These are phyloP conservation scores for Solanum dulcamara DNA, from an alignment of 257 asterid genomes.

Conservation along the genomic window DNA sequence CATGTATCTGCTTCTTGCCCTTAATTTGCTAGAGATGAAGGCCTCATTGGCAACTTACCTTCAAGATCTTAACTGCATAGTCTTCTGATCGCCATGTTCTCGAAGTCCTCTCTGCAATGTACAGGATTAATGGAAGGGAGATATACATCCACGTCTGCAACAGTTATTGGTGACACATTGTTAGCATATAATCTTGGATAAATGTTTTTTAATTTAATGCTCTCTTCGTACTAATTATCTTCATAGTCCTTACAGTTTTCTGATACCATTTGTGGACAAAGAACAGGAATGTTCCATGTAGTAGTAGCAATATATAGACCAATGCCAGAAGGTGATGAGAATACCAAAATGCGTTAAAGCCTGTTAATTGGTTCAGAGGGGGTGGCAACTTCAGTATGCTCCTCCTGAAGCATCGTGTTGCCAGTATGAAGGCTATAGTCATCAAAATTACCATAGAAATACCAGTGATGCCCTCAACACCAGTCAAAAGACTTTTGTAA, in stretches of 20 bases:
- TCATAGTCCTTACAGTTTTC: constrained; percentile 43
- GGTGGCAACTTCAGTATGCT: constrained; percentile 51
- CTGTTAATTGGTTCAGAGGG: constrained; percentile 56
- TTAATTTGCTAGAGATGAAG: neutral
- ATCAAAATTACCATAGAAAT: constrained; percentile 55
- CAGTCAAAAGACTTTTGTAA: constrained; percentile 30
- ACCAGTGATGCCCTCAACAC: constrained; percentile 54
- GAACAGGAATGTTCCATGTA: constrained; percentile 66
- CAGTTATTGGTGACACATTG: neutral
- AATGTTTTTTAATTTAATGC: neutral
- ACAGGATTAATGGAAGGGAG: constrained; percentile 57
- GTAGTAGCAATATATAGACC: constrained; percentile 54
- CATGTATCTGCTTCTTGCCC: neutral
- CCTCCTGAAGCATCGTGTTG: constrained; percentile 52
- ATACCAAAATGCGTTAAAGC: constrained; percentile 93
- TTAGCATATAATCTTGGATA: neutral
- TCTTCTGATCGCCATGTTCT: constrained; percentile 76
- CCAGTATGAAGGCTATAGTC: constrained; percentile 55
- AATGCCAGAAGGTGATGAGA: constrained; percentile 85
- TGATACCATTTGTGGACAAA: constrained; percentile 68
- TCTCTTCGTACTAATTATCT: neutral
- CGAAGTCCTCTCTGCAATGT: constrained; percentile 66
- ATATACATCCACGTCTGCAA: constrained; percentile 91
- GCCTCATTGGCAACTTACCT: constrained; percentile 33
- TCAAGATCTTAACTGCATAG: constrained; percentile 56